These are phyloP conservation scores for Lachancea waltii DNA, from an alignment of 805 yeast species.

Conservation along the genomic window DNA sequence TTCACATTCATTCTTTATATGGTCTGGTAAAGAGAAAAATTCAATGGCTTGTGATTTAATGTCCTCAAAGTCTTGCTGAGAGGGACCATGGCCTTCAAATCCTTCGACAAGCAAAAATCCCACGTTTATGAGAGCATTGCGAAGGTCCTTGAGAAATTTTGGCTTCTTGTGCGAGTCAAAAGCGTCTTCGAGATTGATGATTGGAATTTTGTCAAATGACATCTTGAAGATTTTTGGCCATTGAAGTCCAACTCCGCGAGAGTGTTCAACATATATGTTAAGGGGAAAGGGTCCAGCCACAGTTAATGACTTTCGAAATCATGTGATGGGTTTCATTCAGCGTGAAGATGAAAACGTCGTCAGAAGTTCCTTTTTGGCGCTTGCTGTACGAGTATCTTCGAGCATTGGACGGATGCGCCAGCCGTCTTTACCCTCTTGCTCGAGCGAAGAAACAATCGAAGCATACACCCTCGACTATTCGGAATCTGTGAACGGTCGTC, in stretches of 20 bases:
- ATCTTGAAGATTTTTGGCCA: too few relatives aligned
- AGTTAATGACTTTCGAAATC: not conserved
- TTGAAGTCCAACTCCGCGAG: too few relatives aligned
- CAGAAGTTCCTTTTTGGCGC: not conserved
- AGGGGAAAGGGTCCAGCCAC: too few relatives aligned
- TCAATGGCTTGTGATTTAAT: constrained; percentile 37
- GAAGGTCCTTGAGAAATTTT: constrained; percentile 31
- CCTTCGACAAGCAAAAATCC: constrained; percentile 48
- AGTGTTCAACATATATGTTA: too few relatives aligned
- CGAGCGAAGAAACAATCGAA: too few relatives aligned
- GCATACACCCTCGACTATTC: too few relatives aligned
- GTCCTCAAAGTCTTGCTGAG: constrained; percentile 33
- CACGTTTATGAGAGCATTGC: constrained; percentile 46
- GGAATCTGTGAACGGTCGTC: too few relatives aligned
- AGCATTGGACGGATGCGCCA: too few relatives aligned
- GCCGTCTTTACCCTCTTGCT: too few relatives aligned
- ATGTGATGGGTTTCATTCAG: not conserved
- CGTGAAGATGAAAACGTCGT: not conserved
- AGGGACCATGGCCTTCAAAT: constrained; percentile 35
- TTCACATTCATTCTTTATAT: constrained; percentile 40
- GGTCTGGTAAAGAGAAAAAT: constrained; percentile 42
- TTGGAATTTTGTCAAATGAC: constrained; percentile 16
- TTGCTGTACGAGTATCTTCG: too few relatives aligned
- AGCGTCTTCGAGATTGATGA: constrained; percentile 26
- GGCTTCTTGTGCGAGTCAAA: constrained; percentile 38